Evolutionary conservation across 1,284 basidiomycete genomes (phyloP).

Genomic region (Tausonia pullulans): DNA sequence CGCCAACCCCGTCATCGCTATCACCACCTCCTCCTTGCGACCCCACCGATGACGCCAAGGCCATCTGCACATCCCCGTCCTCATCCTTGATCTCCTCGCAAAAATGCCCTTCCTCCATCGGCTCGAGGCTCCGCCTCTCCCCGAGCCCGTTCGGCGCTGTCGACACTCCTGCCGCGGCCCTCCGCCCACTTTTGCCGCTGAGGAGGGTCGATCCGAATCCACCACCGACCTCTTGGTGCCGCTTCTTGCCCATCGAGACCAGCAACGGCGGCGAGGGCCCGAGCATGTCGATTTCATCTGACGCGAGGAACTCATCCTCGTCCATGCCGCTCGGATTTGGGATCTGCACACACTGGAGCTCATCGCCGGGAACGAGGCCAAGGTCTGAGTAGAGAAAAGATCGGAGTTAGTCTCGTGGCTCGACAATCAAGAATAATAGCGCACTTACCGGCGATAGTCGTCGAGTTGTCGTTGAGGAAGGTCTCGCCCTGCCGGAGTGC

Average conservation of each 20-base stretch:
- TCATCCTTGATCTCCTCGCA: too few relatives aligned
- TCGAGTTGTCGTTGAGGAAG: constrained; percentile 2
- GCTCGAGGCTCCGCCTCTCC: too few relatives aligned
- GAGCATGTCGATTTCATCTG: neutral
- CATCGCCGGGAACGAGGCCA: constrained; percentile 5
- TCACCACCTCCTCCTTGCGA: too few relatives aligned
- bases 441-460: neutral
- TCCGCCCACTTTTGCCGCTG: neutral
- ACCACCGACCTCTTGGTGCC: neutral
- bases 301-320: neutral
- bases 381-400: neutral
- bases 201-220: constrained; percentile 9
- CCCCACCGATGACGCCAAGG: too few relatives aligned
- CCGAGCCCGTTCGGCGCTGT: too few relatives aligned
- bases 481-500: neutral
- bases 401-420: too few relatives aligned
- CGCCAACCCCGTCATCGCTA: too few relatives aligned
- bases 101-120: too few relatives aligned
- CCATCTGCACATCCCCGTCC: too few relatives aligned
- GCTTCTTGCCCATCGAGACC: too few relatives aligned
- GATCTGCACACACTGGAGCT: neutral
- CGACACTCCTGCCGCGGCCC: too few relatives aligned
- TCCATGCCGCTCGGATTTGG: neutral
- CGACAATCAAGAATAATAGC: neutral
- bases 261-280: neutral